Conservation (phyloP, 306 rosid species). For the Boehmeria nivea region DNA sequence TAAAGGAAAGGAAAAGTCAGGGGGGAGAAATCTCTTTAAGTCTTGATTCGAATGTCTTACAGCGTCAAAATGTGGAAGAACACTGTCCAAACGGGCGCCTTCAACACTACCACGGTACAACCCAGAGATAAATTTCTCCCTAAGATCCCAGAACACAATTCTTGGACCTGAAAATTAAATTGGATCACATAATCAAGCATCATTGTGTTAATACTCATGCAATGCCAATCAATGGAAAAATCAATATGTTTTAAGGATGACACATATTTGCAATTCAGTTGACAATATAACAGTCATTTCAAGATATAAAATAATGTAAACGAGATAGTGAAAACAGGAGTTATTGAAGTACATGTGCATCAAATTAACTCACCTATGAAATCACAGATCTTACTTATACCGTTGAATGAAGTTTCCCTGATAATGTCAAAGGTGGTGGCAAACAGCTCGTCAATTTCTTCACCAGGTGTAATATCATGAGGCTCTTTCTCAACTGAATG, state of each 20-base stretch:
- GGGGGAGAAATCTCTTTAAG: background rate
- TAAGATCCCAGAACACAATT: slow-evolving; percentile 51
- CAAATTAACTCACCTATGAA: slow-evolving; percentile 30
- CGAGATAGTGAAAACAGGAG: background rate
- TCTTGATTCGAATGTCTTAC: slow-evolving; percentile 27
- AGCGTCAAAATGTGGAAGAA: slow-evolving; percentile 37
- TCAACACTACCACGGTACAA: slow-evolving; percentile 46
- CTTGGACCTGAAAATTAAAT: slow-evolving; percentile 39
- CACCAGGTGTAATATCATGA: slow-evolving; percentile 21
- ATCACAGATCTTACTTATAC: slow-evolving; percentile 41
- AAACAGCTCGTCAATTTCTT: slow-evolving; percentile 48
- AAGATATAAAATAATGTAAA: background rate
- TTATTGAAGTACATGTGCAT: slow-evolving; percentile 3
- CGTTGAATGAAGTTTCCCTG: slow-evolving; percentile 28
- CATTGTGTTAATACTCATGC: background rate
- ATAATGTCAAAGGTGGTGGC: slow-evolving; percentile 42
- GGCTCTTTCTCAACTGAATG: slow-evolving; percentile 28
- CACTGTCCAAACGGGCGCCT: slow-evolving; percentile 41
- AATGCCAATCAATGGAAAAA: background rate
- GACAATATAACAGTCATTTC: no score
- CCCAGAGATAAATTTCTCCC: slow-evolving; percentile 27
- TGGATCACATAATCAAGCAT: background rate
- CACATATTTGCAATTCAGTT: background rate
- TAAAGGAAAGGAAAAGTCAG: background rate
- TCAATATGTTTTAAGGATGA: background rate